Conservation (phyloP, 169 alveolate genomes). For the Plasmodium cynomolgi region DNA sequence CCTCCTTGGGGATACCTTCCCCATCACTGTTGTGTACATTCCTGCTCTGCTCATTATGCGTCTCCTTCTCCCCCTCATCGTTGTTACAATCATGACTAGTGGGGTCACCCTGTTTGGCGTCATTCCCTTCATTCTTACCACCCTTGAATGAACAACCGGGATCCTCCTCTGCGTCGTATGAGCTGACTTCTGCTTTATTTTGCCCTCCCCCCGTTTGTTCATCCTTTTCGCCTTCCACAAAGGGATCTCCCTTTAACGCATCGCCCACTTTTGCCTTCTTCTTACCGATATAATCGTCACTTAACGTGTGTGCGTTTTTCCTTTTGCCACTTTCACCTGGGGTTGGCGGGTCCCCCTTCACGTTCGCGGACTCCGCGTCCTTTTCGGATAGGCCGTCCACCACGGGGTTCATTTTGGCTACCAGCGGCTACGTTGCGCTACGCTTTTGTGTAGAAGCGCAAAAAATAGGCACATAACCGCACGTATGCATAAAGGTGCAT, state of each 20-base stretch:
- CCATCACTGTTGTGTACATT: background rate
- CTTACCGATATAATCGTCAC: constrained; percentile 15
- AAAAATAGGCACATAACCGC: background rate
- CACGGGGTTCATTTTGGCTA: constrained; percentile 3
- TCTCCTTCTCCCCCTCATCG: background rate
- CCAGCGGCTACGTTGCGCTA: background rate
- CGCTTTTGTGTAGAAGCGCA: background rate
- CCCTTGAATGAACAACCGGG: background rate
- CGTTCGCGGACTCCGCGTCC: background rate
- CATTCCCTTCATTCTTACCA: background rate
- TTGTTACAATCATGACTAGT: background rate
- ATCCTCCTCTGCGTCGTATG: background rate
- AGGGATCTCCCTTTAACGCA: background rate
- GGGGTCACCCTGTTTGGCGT: background rate
- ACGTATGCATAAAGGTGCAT: background rate
- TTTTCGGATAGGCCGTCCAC: background rate
- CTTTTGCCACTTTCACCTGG: constrained; percentile 12
- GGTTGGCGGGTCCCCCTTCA: background rate
- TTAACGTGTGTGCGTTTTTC: constrained; percentile 3
- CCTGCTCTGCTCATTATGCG: background rate
- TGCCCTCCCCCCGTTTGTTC: background rate
- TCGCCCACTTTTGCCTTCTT: constrained; percentile 17
- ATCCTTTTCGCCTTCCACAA: background rate
- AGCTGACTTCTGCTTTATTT: background rate
- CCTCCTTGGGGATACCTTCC: background rate